A percentile compares a stretch with the other conserved stretches of the same genome.
Evolutionary conservation across 225 moss, liverwort and hornwort genomes (phyloP).

Genomic region (Straminergon stramineum): DNA sequence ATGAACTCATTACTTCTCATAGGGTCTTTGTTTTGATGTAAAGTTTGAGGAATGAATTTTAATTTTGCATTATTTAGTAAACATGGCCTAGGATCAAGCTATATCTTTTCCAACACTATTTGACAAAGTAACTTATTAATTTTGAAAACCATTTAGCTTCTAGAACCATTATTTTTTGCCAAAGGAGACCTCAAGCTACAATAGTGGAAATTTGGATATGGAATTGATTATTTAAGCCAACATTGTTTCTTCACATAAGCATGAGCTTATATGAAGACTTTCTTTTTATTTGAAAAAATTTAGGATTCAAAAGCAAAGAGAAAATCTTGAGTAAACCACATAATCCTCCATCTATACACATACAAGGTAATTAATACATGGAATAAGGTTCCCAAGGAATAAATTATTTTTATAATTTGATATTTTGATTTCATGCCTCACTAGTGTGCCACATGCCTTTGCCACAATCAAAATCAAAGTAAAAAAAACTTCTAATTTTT

Average conservation of each 20-base stretch:
- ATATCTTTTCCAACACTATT: not conserved
- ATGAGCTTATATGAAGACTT: rapidly evolving
- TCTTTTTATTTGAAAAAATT: not conserved
- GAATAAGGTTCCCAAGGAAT: not conserved
- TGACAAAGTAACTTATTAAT: not conserved
- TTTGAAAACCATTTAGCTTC: not conserved
- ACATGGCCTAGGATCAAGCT: not conserved
- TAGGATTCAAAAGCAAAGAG: not conserved
- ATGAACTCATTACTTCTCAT: no score
- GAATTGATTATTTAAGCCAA: not conserved
- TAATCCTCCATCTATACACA: not conserved
- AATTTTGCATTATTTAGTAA: no score
- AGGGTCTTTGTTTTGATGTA: no score
- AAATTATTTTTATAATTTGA: not conserved
- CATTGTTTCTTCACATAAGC: rapidly evolving
- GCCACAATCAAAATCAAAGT: no score
- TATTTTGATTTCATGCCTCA: not conserved
- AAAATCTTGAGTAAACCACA: not conserved
- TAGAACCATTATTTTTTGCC: no score
- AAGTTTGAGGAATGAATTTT: no score
- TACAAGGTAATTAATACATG: not conserved
- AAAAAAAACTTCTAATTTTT: no score
- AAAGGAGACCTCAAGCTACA: no score
- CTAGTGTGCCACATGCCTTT: no score
- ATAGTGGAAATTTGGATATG: not conserved